These are phyloP conservation scores for Protomyces gravidus DNA, from an alignment of 1,139 yeast genomes.

Conservation along the genomic window DNA sequence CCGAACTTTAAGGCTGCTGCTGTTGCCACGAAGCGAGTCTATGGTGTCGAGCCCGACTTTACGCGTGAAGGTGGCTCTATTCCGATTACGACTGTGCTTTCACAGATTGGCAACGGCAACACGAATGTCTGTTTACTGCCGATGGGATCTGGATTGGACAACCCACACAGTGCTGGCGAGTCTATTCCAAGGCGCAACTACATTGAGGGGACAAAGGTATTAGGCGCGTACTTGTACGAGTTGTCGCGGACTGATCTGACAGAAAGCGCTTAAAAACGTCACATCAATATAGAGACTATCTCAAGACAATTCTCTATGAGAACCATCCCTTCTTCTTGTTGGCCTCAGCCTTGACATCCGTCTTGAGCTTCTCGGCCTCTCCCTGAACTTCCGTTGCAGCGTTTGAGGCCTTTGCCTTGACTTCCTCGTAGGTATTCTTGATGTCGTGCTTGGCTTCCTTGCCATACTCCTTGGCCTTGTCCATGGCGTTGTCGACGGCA, in stretches of 20 bases:
- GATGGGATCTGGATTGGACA: slow-evolving; percentile 57
- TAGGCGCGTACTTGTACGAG: slow-evolving; percentile 90
- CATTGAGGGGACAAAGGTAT: slow-evolving; percentile 87
- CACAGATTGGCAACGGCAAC: slow-evolving; percentile 66
- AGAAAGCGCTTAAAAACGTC: too few species aligned
- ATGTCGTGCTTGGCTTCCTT: slow-evolving; percentile 24
- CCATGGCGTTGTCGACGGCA: slow-evolving; percentile 27
- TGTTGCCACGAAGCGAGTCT: slow-evolving; percentile 87
- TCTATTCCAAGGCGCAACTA: slow-evolving; percentile 84
- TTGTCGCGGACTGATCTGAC: slow-evolving; percentile 45
- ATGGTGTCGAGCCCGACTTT: slow-evolving; percentile 91
- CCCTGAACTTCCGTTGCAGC: slow-evolving; percentile 11
- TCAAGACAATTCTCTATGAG: background rate
- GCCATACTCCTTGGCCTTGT: slow-evolving; percentile 21
- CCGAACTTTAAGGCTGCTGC: slow-evolving; percentile 91
- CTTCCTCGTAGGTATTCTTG: slow-evolving; percentile 24
- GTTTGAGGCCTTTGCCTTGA: slow-evolving; percentile 20
- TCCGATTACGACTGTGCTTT: slow-evolving; percentile 81
- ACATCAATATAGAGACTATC: background rate
- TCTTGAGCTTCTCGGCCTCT: slow-evolving; percentile 17
- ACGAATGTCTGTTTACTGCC: slow-evolving; percentile 46
- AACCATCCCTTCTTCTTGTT: slow-evolving; percentile 1
- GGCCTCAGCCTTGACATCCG: background rate
- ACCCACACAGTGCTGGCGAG: slow-evolving; percentile 97
- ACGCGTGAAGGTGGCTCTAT: slow-evolving; percentile 89